These are phyloP conservation scores for Sugiyamaella lignohabitans DNA, from an alignment of 805 yeast genomes.

Conservation along the genomic window DNA sequence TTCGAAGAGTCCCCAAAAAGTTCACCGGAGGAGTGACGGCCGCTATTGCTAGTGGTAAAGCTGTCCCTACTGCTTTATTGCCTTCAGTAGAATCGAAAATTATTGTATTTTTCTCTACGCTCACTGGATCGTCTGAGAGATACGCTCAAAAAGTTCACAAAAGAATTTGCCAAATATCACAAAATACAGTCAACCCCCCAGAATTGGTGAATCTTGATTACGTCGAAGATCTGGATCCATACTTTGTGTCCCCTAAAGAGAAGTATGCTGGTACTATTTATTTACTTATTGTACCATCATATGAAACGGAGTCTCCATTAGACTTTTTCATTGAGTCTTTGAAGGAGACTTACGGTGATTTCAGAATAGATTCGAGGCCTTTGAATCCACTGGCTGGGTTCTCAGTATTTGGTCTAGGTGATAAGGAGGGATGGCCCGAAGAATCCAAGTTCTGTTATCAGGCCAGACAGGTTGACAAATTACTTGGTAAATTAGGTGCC, in stretches of 20 bases:
- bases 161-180: slow-evolving; percentile 5
- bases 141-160: slow-evolving; percentile 51
- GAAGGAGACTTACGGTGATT: slow-evolving; percentile 75
- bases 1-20: slow-evolving; percentile 14
- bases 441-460: slow-evolving; percentile 76
- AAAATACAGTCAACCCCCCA: slow-evolving; percentile 32
- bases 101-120: slow-evolving; percentile 70
- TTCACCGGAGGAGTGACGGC: slow-evolving; percentile 6
- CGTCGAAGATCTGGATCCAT: slow-evolving; percentile 76
- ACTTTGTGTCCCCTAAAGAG: slow-evolving; percentile 55
- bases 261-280: slow-evolving; percentile 42
- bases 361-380: slow-evolving; percentile 79
- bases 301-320: slow-evolving; percentile 87
- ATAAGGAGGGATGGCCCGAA: slow-evolving; percentile 71
- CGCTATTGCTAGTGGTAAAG: not conserved
- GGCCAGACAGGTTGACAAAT: slow-evolving; percentile 65
- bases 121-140: slow-evolving; percentile 76
- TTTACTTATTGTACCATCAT: slow-evolving; percentile 75
- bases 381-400: slow-evolving; percentile 64
- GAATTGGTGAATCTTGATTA: slow-evolving; percentile 67
- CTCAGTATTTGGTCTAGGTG: slow-evolving; percentile 84
- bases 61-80: not conserved
- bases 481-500: slow-evolving; percentile 78
- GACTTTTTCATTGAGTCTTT: slow-evolving; percentile 80
- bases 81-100: slow-evolving; percentile 25